These are phyloP conservation scores for Anisodus tanguticus DNA, from an alignment of 257 asterid species.

Conservation along the genomic window DNA sequence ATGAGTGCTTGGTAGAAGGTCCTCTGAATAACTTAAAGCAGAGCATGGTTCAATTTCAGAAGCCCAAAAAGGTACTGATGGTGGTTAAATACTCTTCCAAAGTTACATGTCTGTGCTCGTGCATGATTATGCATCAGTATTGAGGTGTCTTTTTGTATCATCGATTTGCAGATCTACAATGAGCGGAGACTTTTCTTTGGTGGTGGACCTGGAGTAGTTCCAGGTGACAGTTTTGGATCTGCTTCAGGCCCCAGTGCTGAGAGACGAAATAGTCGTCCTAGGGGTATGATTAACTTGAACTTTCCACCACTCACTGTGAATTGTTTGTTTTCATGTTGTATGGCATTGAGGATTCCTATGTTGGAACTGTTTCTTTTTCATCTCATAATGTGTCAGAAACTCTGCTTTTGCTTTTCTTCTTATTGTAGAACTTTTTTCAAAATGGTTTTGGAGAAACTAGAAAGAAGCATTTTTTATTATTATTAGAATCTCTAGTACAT, in stretches of 20 bases:
- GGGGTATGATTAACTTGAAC: slow-evolving; percentile 57
- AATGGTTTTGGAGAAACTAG: slow-evolving; percentile 7
- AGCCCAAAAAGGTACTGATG: slow-evolving; percentile 82
- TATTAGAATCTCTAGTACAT: not conserved
- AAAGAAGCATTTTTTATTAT: not conserved
- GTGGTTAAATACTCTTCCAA: not conserved
- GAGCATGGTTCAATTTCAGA: slow-evolving; percentile 99
- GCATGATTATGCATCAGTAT: slow-evolving; percentile 14
- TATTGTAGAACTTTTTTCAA: not conserved
- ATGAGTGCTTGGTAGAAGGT: slow-evolving; percentile 99
- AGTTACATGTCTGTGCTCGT: not conserved
- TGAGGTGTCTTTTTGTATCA: not conserved
- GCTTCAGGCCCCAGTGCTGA: slow-evolving; percentile 67
- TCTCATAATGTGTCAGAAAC: not conserved
- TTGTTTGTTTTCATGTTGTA: slow-evolving; percentile 12
- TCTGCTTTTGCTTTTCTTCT: slow-evolving; percentile 13
- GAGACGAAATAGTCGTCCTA: slow-evolving; percentile 82
- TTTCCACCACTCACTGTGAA: not conserved
- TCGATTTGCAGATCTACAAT: slow-evolving; percentile 70
- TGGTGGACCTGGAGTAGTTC: slow-evolving; percentile 79
- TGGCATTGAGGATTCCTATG: not conserved
- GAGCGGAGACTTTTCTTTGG: slow-evolving; percentile 90
- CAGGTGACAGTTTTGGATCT: slow-evolving; percentile 75
- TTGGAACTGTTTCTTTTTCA: not conserved
- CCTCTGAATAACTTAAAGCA: slow-evolving; percentile 96